phyloP scores from a whole-genome alignment of 192 early-diverging fungal genomes.

The Umbelopsis sp. region DNA sequence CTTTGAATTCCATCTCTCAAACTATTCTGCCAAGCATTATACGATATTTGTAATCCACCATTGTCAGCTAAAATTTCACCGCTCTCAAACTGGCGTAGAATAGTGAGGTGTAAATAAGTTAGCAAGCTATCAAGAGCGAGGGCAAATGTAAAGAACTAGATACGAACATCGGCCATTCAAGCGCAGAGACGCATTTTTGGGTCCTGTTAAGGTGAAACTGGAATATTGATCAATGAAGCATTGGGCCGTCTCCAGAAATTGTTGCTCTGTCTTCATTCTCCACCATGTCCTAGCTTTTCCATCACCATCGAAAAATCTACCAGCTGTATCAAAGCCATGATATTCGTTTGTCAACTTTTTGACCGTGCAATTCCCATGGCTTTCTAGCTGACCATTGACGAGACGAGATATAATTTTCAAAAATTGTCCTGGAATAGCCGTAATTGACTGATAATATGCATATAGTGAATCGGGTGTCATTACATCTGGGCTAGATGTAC shows the following conservation, averaged over 20 bases:
- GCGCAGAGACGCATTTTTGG: constrained; percentile 34
- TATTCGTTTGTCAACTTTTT: constrained; percentile 49
- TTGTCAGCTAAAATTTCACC: constrained; percentile 74
- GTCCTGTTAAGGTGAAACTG: constrained; percentile 46
- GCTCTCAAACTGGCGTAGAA: constrained; percentile 37
- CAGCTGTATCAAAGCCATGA: constrained; percentile 71
- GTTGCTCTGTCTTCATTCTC: constrained; percentile 29
- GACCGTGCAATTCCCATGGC: constrained; percentile 25
- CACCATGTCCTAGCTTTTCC: constrained; percentile 52
- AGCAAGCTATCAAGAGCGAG: not conserved
- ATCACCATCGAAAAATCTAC: constrained; percentile 54
- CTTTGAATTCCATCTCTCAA: not conserved
- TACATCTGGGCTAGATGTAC: constrained; percentile 58
- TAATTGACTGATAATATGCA: constrained; percentile 55
- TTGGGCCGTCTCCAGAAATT: constrained; percentile 53
- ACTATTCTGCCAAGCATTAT: constrained; percentile 43
- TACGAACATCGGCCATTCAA: constrained; percentile 53
- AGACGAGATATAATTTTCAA: constrained; percentile 59
- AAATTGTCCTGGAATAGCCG: constrained; percentile 48
- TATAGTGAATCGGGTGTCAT: constrained; percentile 43
- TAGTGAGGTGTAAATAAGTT: not conserved
- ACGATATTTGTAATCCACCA: constrained; percentile 57
- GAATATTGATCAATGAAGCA: constrained; percentile 73
- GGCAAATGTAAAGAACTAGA: not conserved
- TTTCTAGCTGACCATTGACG: constrained; percentile 38